Base-by-base conservation (phyloP, 176 grass and related monocot species). In the Triticum monococcum region DNA sequence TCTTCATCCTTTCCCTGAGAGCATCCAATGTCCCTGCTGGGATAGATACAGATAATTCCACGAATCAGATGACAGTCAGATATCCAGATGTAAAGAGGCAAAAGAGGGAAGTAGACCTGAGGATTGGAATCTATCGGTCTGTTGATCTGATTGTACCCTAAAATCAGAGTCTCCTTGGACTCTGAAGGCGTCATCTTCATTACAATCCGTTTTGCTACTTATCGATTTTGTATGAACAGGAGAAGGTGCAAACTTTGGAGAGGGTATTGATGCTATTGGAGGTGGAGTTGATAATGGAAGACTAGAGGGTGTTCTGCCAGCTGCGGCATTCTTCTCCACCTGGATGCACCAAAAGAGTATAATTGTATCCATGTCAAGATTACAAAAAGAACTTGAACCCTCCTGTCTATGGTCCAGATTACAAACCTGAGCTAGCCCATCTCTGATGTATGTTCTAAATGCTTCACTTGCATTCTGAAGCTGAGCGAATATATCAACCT, bases 391-490 rank as follows among this genome's bases (percentile, higher is more conserved):
- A 13, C 22, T 75, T 7, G 61, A 76, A 69, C 30, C 12, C 22
- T 3, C 52, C 52, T 20, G 52, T 68, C 32, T 9, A 60, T 3
- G 12, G 43, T n/a, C 22, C 4, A 81, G 54, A 64, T 81, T 79
- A 70, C 79, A 38, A 88, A 99, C 97, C 94, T 99, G 94, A 64
- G 92, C 89, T 40, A 99, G 79, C 54, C 97, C 94, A 86, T 99
- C 94, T 93, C 97, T 94, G 72, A 99, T 99, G 75, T 99, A 99
- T 14, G 97, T 99, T 91, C 97, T 94, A 85, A 99, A 99, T 57
- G 97, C 97, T 89, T 96, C 97, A 69, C 97, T 99, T 64, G 97
- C 97, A 91, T 96, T 99, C 88, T 99, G 94, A 71, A 99, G 97
- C 90, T 99, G 97, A 74, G 97, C 74, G 83, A 99, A 99, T 91